These are phyloP conservation scores for Lipomyces yarrowii DNA, from an alignment of 1,139 yeast species.

Conservation along the genomic window DNA sequence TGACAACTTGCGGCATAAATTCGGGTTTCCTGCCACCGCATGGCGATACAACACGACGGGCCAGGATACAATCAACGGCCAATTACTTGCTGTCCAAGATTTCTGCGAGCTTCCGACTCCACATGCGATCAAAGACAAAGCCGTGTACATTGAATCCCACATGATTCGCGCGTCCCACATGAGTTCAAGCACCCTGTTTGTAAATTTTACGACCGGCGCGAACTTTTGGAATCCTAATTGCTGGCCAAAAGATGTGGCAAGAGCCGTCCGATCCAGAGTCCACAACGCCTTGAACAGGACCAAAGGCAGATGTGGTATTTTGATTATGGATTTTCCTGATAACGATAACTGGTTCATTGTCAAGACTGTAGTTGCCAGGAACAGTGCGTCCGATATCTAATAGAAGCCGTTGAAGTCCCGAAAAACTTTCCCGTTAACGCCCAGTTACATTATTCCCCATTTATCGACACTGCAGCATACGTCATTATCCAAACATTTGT, in stretches of 20 bases:
- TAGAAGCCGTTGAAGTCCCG: background rate
- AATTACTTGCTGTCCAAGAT: conserved; percentile 65
- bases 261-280: conserved; percentile 52
- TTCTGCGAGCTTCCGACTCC: conserved; percentile 63
- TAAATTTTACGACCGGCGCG: conserved; percentile 76
- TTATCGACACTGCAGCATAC: too few relatives aligned
- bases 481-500: too few relatives aligned
- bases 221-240: conserved; percentile 70
- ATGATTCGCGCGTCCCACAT: conserved; percentile 54
- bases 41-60: conserved; percentile 71
- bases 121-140: conserved; percentile 61
- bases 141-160: conserved; percentile 59
- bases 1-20: conserved; percentile 46
- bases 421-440: background rate
- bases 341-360: conserved; percentile 62
- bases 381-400: background rate
- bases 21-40: conserved; percentile 68
- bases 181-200: conserved; percentile 56
- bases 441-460: background rate
- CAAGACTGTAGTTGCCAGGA: conserved; percentile 11
- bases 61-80: conserved; percentile 58
- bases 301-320: conserved; percentile 53
- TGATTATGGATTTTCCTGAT: conserved; percentile 71
- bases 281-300: conserved; percentile 56
- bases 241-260: conserved; percentile 74